Evolutionary conservation across 169 alveolate species (phyloP), one percentile per base, ranked within the genome.

Genomic region (Eimeria sp.): DNA sequence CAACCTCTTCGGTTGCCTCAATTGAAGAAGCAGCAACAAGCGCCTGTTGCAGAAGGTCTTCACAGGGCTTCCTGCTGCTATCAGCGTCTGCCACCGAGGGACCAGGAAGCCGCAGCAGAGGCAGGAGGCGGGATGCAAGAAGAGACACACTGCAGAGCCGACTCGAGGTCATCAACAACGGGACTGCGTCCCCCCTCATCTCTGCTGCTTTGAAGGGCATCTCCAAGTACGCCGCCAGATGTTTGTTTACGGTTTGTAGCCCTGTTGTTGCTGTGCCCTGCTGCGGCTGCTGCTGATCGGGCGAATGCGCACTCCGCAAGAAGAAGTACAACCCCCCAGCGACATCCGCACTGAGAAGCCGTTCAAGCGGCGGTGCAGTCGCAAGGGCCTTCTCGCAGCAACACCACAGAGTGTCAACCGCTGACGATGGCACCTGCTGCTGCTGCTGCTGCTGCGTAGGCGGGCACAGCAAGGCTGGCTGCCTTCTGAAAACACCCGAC

Each of bases 301-400:
- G 40, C 37, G 58, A 49, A 60, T 37, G 80, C 52, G 80, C 78
- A 60, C 18, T 49, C 80, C 30, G 40, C 76, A 85, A n/a, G 33
- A 60, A 18, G 80, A 30, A 16, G 80, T 49, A 85, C 40, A 85
- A 52, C 23, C 49, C 91, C 33, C 91, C 91, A 33, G 91, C 91
- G 9, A 18, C 62, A 71, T 85, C 91, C 3, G 91, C 91, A 62
- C 33, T 60, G 78, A 85, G 91, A 46, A 85, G 91, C 60, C 91
- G 91, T 52, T 85, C 91, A 13, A 85, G 52, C 1, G 91, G 80
- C 11, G 91, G 30, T 27, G 91, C 91, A 60, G 80, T 49, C 13
- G 91, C 80, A 8, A 85, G 71, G 66, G 82, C 91, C 78, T 85
- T 85, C 78, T 85, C 91, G 80, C 91, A 85, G 91, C 91, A 85